Conservation (phyloP, 371 early-diverging fungal genomes). For the Rhizopus stolonifer region DNA sequence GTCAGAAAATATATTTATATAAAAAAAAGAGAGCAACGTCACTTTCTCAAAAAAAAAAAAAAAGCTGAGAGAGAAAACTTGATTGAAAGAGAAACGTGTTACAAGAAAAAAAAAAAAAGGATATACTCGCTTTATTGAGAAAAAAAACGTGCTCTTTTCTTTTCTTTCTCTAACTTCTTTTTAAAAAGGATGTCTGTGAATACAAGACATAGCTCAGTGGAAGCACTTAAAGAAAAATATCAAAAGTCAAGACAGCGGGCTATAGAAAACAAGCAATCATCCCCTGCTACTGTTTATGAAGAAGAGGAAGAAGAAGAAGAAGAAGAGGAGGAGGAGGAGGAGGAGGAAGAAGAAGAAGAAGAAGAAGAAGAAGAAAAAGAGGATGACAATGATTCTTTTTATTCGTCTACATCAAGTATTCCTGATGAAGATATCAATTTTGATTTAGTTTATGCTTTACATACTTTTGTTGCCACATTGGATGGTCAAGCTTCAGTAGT, state of each 20-base stretch:
- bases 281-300: conserved; percentile 34
- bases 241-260: conserved; percentile 14
- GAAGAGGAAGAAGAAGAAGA: conserved; percentile 33
- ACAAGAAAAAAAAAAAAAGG: too few species aligned
- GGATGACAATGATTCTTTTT: conserved; percentile 43
- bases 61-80: too few species aligned
- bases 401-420: conserved; percentile 56
- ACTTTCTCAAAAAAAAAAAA: background rate
- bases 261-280: conserved; percentile 6
- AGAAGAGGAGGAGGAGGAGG: conserved; percentile 35
- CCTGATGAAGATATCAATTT: conserved; percentile 80
- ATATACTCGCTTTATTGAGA: background rate
- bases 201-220: conserved; percentile 15
- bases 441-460: conserved; percentile 84
- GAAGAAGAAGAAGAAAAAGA: conserved; percentile 47
- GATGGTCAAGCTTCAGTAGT: conserved; percentile 94
- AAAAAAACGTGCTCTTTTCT: conserved; percentile 6
- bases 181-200: conserved; percentile 12
- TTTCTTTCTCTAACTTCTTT: background rate
- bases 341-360: conserved; percentile 42
- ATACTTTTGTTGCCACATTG: conserved; percentile 91
- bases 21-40: background rate
- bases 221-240: conserved; percentile 20
- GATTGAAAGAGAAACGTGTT: too few species aligned
- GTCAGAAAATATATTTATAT: too few species aligned